Conservation (phyloP, 345 rosid genomes). For the Physaria fendleri region DNA sequence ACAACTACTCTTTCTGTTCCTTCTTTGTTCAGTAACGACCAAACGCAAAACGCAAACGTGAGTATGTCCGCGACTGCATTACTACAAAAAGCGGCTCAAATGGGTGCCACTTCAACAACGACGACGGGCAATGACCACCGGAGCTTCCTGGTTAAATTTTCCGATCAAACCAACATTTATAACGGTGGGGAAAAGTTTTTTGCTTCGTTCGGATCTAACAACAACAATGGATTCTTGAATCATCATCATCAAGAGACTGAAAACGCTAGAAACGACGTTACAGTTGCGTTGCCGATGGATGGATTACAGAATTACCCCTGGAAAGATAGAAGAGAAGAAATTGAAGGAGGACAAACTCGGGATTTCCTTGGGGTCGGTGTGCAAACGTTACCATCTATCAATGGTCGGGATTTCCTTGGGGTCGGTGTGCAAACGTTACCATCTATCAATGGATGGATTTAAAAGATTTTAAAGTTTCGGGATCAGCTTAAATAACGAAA, state of each 20-base stretch:
- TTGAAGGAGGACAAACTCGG: conserved; percentile 71
- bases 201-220: conserved; percentile 33
- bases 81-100: conserved; percentile 92
- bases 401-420: conserved; percentile 87
- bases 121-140: neutral
- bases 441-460: conserved; percentile 50
- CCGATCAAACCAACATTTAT: conserved; percentile 22
- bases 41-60: conserved; percentile 27
- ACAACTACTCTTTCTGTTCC: conserved; percentile 49
- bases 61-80: conserved; percentile 95
- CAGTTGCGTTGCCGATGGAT: conserved; percentile 32
- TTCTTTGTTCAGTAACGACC: conserved; percentile 65
- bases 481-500: conserved; percentile 1
- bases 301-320: conserved; percentile 51
- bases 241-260: conserved; percentile 26
- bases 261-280: conserved; percentile 34
- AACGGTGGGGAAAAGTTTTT: conserved; percentile 46
- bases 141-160: conserved; percentile 41
- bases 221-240: conserved; percentile 13
- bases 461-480: conserved; percentile 12
- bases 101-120: conserved; percentile 52
- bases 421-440: conserved; percentile 66
- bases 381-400: conserved; percentile 51
- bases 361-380: conserved; percentile 90
- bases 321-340: conserved; percentile 33